Evolutionary conservation across 176 grass and related monocot species (phyloP).

Genomic region (Oryza coarctata): DNA sequence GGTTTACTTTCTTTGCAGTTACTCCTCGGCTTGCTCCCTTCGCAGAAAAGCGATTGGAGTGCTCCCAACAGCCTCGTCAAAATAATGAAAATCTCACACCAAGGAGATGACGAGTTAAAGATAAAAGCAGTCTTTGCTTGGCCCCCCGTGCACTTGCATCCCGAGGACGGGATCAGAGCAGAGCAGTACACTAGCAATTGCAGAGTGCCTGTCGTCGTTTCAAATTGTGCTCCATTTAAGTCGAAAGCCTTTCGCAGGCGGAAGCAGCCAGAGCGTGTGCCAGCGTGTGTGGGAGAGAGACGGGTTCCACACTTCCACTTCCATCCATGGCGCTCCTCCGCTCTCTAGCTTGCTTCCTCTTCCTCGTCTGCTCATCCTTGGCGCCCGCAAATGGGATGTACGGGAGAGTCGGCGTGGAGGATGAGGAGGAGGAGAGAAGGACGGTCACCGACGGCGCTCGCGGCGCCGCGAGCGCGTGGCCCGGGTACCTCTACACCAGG

Average conservation of each 20-base stretch:
- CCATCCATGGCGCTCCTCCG: constrained; percentile 16
- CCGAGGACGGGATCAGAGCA: not conserved
- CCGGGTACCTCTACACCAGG: constrained; percentile 90
- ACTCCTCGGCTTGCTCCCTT: not conserved
- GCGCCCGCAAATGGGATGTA: constrained; percentile 38
- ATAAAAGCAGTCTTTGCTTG: not conserved
- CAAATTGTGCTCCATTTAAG: constrained; percentile 59
- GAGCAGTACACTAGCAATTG: not conserved
- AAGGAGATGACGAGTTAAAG: constrained; percentile 37
- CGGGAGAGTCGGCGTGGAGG: constrained; percentile 31
- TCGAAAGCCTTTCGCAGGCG: not conserved
- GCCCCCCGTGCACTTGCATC: constrained; percentile 33
- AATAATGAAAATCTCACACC: constrained; percentile 32
- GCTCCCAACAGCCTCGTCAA: not conserved
- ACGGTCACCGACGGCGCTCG: constrained; percentile 21
- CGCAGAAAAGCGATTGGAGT: not conserved
- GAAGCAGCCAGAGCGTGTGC: not conserved
- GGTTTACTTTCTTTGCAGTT: too few relatives aligned
- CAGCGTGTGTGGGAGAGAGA: constrained; percentile 32
- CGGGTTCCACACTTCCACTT: not conserved
- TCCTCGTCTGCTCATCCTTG: constrained; percentile 34
- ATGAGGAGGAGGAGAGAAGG: constrained; percentile 24
- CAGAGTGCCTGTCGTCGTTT: constrained; percentile 26
- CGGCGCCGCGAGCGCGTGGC: constrained; percentile 43
- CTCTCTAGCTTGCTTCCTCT: constrained; percentile 36